Conservation (phyloP, 495 filamentous ascomycete genomes). For the Annulohypoxylon maeteangense region DNA sequence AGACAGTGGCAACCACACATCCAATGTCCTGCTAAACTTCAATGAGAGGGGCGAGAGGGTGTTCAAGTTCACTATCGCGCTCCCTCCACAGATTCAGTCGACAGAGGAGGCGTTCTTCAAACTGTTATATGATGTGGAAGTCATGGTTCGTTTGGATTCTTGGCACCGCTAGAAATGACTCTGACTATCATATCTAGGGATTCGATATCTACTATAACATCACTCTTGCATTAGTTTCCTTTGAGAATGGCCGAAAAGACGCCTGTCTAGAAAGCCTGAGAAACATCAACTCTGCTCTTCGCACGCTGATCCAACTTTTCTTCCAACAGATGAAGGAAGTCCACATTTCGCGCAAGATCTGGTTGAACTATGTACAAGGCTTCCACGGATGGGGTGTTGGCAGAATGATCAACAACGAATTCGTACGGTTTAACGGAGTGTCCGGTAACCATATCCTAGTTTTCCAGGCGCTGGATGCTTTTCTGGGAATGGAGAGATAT, state of each 20-base stretch:
- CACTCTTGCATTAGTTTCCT: slow-evolving; percentile 43
- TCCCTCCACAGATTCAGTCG: slow-evolving; percentile 41
- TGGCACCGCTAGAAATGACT: not conserved
- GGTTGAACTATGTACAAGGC: slow-evolving; percentile 55
- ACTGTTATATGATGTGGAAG: slow-evolving; percentile 49
- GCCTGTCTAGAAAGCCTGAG: slow-evolving; percentile 39
- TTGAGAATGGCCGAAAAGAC: slow-evolving; percentile 40
- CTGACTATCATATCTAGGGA: slow-evolving; percentile 12
- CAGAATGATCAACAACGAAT: slow-evolving; percentile 39
- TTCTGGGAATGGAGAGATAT: slow-evolving; percentile 56
- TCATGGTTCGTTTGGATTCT: slow-evolving; percentile 29
- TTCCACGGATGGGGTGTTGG: slow-evolving; percentile 57
- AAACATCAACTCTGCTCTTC: slow-evolving; percentile 27
- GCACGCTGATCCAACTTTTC: not conserved
- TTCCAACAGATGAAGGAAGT: slow-evolving; percentile 44
- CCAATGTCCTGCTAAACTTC: slow-evolving; percentile 52
- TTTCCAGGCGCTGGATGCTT: slow-evolving; percentile 57
- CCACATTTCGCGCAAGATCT: slow-evolving; percentile 47
- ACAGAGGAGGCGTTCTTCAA: slow-evolving; percentile 51
- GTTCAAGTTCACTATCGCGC: slow-evolving; percentile 51
- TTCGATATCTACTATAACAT: slow-evolving; percentile 50
- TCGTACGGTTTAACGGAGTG: slow-evolving; percentile 56
- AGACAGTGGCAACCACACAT: slow-evolving; percentile 51
- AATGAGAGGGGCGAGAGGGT: slow-evolving; percentile 38
- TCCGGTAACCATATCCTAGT: slow-evolving; percentile 57